Evolutionary conservation across 2,329 filamentous ascomycete genomes (phyloP).

Genomic region (Colletotrichum karsti): DNA sequence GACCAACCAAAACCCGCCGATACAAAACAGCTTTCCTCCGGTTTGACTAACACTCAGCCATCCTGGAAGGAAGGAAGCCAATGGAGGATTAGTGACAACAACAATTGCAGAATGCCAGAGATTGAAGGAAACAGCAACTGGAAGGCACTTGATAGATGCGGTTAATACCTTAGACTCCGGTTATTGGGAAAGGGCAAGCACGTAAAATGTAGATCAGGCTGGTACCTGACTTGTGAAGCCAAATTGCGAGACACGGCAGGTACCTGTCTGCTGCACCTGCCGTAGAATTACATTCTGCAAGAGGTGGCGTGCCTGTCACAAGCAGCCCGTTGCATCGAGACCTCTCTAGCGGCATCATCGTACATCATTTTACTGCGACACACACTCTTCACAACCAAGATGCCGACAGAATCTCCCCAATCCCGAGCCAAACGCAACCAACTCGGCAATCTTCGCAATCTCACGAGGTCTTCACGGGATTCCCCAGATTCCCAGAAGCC

Average conservation of each 20-base stretch:
- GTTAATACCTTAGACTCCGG: too few species aligned
- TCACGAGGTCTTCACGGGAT: slow-evolving; percentile 21
- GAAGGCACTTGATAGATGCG: too few species aligned
- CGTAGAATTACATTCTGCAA: not conserved
- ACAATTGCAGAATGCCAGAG: not conserved
- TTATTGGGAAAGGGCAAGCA: not conserved
- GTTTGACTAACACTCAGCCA: slow-evolving; percentile 26
- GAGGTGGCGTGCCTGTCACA: not conserved
- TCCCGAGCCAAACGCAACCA: not conserved
- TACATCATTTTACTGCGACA: not conserved
- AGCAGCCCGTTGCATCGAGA: not conserved
- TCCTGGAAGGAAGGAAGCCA: not conserved
- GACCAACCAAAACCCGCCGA: slow-evolving; percentile 41
- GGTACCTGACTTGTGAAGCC: not conserved
- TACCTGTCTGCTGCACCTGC: not conserved
- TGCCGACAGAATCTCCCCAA: not conserved
- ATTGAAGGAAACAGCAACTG: not conserved
- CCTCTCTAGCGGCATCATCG: not conserved
- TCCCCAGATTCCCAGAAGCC: not conserved
- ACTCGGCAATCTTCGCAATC: slow-evolving; percentile 20
- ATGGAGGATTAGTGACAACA: not conserved
- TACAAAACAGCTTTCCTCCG: slow-evolving; percentile 31
- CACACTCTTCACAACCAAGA: not conserved
- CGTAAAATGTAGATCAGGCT: not conserved
- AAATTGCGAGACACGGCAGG: not conserved